Base-by-base conservation (phyloP, 2,329 filamentous ascomycete genomes). In the Fusarium sp. region DNA sequence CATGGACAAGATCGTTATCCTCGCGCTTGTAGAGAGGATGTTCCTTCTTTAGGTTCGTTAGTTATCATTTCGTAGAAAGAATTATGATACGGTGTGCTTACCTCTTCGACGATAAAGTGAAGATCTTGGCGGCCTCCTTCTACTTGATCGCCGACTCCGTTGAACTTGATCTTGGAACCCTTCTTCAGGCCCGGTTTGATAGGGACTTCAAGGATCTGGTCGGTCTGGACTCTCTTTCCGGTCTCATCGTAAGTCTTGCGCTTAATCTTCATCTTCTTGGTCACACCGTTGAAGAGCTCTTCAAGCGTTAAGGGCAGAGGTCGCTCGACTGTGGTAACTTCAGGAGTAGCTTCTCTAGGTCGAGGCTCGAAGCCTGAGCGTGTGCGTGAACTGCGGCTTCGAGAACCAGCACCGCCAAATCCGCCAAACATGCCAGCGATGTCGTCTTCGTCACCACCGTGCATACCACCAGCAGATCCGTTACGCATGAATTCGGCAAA, bases 261-360 rank as follows among this genome's bases (percentile, higher is more conserved):
- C 87, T 97, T 98, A 74, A 98, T 97, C 86, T 96, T 97, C 88
- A 99, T 94, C 88, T 97, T 98, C 89, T 99, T 99, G 54, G 93
- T 94, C 40, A 91, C 90, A 44, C 96, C 96, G 32, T 88, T 91
- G 85, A 90, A 98, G 70, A 98, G 84, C 79, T 99, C 96, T 82
- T 99, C 96, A 38, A 99, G 85, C 5, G 93, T 90, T 28, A 99
- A 86, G 6, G 92, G 90, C 71, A 99, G 83, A 50, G 93, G 91
- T 79, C 94, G 92, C 84, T 98, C 96, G 16, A 98, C 92, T 2
- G 97, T 95, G 1, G 95, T 95, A 23, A 97, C 93, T 81, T 98
- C 96, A 1, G 94, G 93, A 7, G 94, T 94, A 9, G 80, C 68
- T 40, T 82, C 80, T 50, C 80, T 78, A 13, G 72, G 72, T 50